phyloP scores from a whole-genome alignment of 441 rosid genomes.

The Euphorbia corollata region DNA sequence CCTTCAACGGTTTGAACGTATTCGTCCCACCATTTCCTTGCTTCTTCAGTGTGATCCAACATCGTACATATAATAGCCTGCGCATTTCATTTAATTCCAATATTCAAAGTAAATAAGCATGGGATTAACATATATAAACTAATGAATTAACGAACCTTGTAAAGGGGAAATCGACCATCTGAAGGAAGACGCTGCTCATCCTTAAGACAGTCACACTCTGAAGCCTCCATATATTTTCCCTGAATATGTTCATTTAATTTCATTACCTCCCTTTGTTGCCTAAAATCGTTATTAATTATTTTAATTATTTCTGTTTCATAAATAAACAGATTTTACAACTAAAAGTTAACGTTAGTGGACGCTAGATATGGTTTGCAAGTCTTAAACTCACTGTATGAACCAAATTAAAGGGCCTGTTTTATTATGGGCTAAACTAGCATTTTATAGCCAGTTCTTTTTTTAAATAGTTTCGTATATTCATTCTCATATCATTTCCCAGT shows the following conservation, averaged over 20 bases:
- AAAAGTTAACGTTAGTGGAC: too few relatives aligned
- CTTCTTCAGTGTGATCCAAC: constrained; percentile 13
- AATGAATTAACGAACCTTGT: constrained; percentile 13
- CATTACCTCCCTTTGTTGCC: too few relatives aligned
- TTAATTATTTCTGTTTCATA: too few relatives aligned
- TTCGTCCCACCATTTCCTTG: constrained; percentile 17
- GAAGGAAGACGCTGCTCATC: constrained; percentile 14
- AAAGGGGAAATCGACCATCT: constrained; percentile 32
- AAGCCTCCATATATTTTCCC: constrained; percentile 49
- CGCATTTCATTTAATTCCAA: neutral
- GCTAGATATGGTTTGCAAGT: too few relatives aligned
- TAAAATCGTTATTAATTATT: too few relatives aligned
- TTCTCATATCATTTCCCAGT: too few relatives aligned
- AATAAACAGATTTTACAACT: too few relatives aligned
- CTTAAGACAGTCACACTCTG: constrained; percentile 28
- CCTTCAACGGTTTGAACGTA: constrained; percentile 15
- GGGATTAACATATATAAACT: neutral
- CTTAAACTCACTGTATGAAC: too few relatives aligned
- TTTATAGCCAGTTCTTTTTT: too few relatives aligned
- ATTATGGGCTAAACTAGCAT: too few relatives aligned
- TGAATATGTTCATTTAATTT: constrained; percentile 15
- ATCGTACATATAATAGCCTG: constrained; percentile 24
- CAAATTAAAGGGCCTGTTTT: too few relatives aligned
- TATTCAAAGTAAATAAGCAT: neutral
- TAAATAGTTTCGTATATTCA: too few relatives aligned